A percentile compares a stretch with the other conserved stretches of the same genome.
Evolutionary conservation across 441 rosid species (phyloP).

Genomic region (Erodium moschatum): DNA sequence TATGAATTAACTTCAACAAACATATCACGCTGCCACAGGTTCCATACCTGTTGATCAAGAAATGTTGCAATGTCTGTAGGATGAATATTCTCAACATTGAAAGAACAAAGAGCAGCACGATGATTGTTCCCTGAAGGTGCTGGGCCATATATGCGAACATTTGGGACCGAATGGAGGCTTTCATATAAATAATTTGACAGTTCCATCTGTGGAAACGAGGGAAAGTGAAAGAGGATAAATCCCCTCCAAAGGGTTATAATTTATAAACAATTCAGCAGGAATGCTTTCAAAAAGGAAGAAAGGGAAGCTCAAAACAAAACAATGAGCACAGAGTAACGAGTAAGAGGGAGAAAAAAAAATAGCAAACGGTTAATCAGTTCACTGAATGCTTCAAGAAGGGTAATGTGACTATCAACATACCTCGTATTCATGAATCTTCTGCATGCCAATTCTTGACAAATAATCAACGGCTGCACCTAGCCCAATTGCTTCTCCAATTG

Average conservation of each 20-base stretch:
- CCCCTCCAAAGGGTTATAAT: too few relatives aligned
- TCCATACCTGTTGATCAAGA: slow-evolving; percentile 71
- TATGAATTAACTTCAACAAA: slow-evolving; percentile 6
- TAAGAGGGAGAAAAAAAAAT: too few relatives aligned
- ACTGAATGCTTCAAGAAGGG: too few relatives aligned
- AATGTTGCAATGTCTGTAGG: slow-evolving; percentile 82
- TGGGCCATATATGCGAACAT: slow-evolving; percentile 70
- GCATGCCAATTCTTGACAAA: slow-evolving; percentile 35
- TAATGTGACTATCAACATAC: neutral
- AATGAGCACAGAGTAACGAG: too few relatives aligned
- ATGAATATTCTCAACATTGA: slow-evolving; percentile 68
- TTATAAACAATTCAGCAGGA: too few relatives aligned
- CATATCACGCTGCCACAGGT: neutral
- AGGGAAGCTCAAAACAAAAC: too few relatives aligned
- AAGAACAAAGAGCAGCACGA: slow-evolving; percentile 78
- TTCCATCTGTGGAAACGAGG: slow-evolving; percentile 32
- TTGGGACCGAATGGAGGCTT: slow-evolving; percentile 47
- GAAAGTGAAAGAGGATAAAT: neutral
- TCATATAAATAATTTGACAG: slow-evolving; percentile 63
- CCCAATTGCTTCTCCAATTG: slow-evolving; percentile 34
- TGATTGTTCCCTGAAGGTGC: slow-evolving; percentile 48
- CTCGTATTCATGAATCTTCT: neutral
- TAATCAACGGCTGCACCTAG: neutral
- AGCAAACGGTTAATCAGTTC: too few relatives aligned
- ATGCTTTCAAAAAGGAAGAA: too few relatives aligned